Evolutionary conservation across 352 stramenopile species (phyloP), one percentile per base, ranked within the genome.

Genomic region (Phytophthora brassicae): DNA sequence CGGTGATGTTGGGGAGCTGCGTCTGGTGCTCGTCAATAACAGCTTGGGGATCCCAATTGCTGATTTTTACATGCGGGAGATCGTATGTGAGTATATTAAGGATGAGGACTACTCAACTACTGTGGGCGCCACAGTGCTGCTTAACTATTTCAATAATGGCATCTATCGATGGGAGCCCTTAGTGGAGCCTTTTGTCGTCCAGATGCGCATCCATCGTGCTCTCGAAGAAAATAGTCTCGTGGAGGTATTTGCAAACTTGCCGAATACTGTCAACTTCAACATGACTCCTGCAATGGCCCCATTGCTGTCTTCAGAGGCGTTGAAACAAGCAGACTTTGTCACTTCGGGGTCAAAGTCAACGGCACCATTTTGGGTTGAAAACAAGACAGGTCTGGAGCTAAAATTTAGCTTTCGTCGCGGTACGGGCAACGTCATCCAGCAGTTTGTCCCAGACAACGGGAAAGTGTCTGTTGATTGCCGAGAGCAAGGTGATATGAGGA

Each of bases 141-240:
- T 93, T 56, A 93, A 94, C 57, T 96, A 94, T 58, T 96, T 96
- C 67, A 96, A 96, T 73, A 96, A 96, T 67, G 94, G 87, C 49
- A 96, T 96, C 56, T 96, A 96, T 50, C 80, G 85, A 48, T 96
- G 87, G 87, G 87, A 96, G 58, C 87, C 87, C 19, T 66, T 96
- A 2, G 71, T 96, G 13, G 87, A 96, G 49, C 87, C 87, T 17
- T 94, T 96, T 45, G 72, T 89, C 17, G 66, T 84, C 11, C 85
- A 96, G 60, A 77, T 94, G 56, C 82, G 82, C 35, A 74, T 90
- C 17, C 77, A 89, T 62, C 80, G 83, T 3, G 73, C 74, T 19
- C 51, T 94, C 12, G 80, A 90, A 43, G 77, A 88, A 39, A 88
- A 90, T 28, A 89, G 81, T 39, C 69, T 77, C 12, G 71, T 92